phyloP scores from a whole-genome alignment of 768 basidiomycete species.

The Trametes villosa region DNA sequence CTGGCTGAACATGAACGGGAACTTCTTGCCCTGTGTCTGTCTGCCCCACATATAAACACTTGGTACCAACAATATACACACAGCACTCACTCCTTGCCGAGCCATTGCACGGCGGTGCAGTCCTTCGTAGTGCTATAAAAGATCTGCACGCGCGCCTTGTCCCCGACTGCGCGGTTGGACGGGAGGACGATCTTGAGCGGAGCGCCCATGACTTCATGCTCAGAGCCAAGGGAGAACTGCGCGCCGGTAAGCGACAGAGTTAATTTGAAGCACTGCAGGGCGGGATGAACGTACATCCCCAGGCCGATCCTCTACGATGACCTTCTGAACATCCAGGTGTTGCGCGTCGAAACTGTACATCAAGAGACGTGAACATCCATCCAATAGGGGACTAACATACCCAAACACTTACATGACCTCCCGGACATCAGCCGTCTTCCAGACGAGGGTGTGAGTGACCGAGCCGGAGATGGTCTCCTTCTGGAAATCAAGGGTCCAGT shows the following conservation, averaged over 20 bases:
- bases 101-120: constrained; percentile 86
- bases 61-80: neutral
- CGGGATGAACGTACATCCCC: constrained; percentile 27
- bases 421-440: constrained; percentile 54
- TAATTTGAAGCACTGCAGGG: neutral
- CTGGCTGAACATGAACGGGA: constrained; percentile 91
- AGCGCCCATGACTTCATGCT: constrained; percentile 77
- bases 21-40: constrained; percentile 81
- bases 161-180: constrained; percentile 43
- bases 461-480: constrained; percentile 63
- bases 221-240: constrained; percentile 57
- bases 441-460: constrained; percentile 63
- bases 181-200: constrained; percentile 67
- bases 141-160: constrained; percentile 54
- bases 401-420: constrained; percentile 58
- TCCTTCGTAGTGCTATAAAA: constrained; percentile 74
- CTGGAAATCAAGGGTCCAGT: constrained; percentile 81
- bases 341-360: constrained; percentile 69
- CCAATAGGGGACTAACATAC: too few species aligned
- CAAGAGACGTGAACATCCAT: neutral
- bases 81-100: constrained; percentile 68
- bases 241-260: neutral
- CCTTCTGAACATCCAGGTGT: constrained; percentile 62
- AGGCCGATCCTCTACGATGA: constrained; percentile 53
- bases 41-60: constrained; percentile 3